Evolutionary conservation across 2,329 filamentous ascomycete genomes (phyloP), one percentile per base, ranked within the genome.

Genomic region (Epichloe elymi): DNA sequence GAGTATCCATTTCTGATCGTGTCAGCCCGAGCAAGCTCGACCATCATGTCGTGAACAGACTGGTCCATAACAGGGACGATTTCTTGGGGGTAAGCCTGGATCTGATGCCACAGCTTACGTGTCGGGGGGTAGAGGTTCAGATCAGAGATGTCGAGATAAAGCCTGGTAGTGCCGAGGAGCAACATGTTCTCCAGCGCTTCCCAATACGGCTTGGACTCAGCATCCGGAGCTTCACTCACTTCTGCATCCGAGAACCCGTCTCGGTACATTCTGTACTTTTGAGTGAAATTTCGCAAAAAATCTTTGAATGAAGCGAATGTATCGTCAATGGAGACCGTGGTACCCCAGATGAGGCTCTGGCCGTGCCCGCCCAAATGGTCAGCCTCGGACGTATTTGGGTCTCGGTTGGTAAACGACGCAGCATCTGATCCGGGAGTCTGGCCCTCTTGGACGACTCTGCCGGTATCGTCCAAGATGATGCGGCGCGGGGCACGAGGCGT

Each of bases 21-120:
- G 60, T 94, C 85, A 53, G 84, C 83, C 55, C 86, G 80, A 0
- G 91, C 89, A 47, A 97, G 72, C 63, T 95, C 90, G 23, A 93
- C 80, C 84, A 97, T 95, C 50, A 88, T 76, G 68, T 98, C 91
- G 63, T 95, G 94, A 48, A 96, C 80, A 5, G 83, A 83, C 66
- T 95, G 88, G 75, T 98, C 94, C 85, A 98, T 95, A 45, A 97
- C 76, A 3, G 91, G 90, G 43, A 98, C 86, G 49, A 98, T 90
- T 75, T 98, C 93, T 62, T 93, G 89, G 0, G 93, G 93, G 63
- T 96, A 98, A 14, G 86, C 84, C 65, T 95, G 88, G 52, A 94
- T 74, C 67, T 98, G 94, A 65, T 97, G 87, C 87, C 89, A 97
- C 51, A 98, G 74, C 70, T 97, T 97, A 59, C 85, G 75, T 0